Evolutionary conservation across 2,329 filamentous ascomycete species (phyloP), one percentile per base, ranked within the genome.

Genomic region (Aspergillus floridensis): DNA sequence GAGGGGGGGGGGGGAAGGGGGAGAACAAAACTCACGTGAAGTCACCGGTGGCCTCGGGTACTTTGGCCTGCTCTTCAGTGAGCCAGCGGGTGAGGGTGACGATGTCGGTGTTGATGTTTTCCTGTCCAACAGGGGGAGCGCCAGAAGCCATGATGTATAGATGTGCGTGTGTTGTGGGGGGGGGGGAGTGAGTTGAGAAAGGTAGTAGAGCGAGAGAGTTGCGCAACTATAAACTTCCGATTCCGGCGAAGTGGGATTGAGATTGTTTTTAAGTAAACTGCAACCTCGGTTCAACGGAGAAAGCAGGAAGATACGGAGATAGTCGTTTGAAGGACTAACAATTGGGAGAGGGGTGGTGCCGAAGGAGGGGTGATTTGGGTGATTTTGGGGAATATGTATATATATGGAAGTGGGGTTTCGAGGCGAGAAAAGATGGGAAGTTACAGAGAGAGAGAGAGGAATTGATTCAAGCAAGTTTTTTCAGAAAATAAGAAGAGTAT

Each of bases 71-170:
- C 81, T 97, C 93, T 81, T 99, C 95, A 31, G 92, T 98, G 70
- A 99, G 85, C 83, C 95, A 96, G 63, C 95, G 86, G 47, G 95
- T 97, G 69, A 99, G 87, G 57, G 95, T 98, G 74, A 98, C 84
- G 74, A 99, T 98, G 77, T 97, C 87, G 63, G 91, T 96, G 83
- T 98, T 97, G 81, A 99, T 88, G 76, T 89, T 88, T 81, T 96
- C 92, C 68, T 79, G 73, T 60, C 82, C 83, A 38, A 82, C 81
- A 59, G 83, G 82, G 68, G 86, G 81, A 64, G 79, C 73, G 67
- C 72, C 77, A 53, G 66, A 59, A 58, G 73, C 69, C 77, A 80
- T 80, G 41, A 49, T 70, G 24, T 53, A 31, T 31, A n/a, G 19
- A 38, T 48, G 29, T 70, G 24, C 48, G 41, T 31, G 22, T 24